Base-by-base conservation (phyloP, 805 yeast species). In the Ogataea allantospora region DNA sequence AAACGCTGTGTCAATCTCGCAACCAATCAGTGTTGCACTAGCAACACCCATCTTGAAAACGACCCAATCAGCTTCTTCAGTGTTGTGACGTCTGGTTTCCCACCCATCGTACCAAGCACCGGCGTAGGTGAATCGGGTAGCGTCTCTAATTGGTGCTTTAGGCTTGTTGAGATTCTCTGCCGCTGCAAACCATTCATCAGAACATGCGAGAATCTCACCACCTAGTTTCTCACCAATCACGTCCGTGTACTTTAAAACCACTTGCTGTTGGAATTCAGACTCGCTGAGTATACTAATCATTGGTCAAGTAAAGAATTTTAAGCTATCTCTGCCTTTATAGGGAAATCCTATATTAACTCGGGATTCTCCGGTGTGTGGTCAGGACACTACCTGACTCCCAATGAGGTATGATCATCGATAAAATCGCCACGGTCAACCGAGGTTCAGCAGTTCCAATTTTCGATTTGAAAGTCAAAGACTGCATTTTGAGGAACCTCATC, bases 61-160 rank as follows among this genome's bases (percentile, higher is more conserved):
- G 13, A 86, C 96, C 88, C 93, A 91, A 58, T 91, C 99, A 27
- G 84, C 83, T 38, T 78, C 87, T 38, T 70, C 85, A 1, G 77
- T 65, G 62, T 91, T 91, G 69, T 91, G 99, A 64, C 99, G 75
- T 59, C 97, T 74, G 9, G 98, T 91, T 63, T 91, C 98, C 98
- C 98, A 91, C 15, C 99, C 99, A 51, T 91, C 99, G 58, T 87
- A 91, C 96, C 97, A 91, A 4, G 96, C 96, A 35, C 98, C 98
- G 3, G 89, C 76, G 43, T 75, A 83, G 2, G 81, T 77, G 61
- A 88, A 89, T 52, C 75, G 72, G 19, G 88, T 83, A 8, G 84
- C 82, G 52, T 88, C 95, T 55, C 95, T 70, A 40, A 87, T 75
- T 2, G 97, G 95, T 3, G 81, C 73, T 30, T 71, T 73, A 25